A percentile compares a stretch with the other conserved stretches of the same genome.
phyloP scores from a whole-genome alignment of 768 basidiomycete species.

The Boletellus ananas region DNA sequence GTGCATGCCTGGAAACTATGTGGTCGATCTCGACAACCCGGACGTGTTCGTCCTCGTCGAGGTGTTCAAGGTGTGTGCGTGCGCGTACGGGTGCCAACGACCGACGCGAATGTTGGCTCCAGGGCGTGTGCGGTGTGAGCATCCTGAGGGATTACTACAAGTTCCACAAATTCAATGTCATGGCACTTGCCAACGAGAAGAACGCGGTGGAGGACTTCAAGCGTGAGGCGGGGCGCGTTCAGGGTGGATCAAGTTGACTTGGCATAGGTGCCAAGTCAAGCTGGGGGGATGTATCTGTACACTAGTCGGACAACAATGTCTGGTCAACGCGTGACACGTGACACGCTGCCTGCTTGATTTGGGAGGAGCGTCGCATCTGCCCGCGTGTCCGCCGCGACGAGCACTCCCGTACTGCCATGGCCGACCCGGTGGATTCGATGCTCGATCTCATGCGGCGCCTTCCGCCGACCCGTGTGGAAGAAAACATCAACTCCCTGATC shows the following conservation, averaged over 20 bases:
- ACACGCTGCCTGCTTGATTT: background rate
- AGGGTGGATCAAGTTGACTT: conserved; percentile 1
- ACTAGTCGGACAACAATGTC: too few species aligned
- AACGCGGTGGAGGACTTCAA: conserved; percentile 36
- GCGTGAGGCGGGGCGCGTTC: conserved; percentile 32
- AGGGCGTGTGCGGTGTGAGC: conserved; percentile 77
- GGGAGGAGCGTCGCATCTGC: background rate
- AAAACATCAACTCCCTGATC: conserved; percentile 81
- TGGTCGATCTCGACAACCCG: conserved; percentile 64
- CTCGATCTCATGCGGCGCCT: conserved; percentile 94
- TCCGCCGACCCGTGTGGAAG: conserved; percentile 85
- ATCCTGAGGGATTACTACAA: conserved; percentile 70
- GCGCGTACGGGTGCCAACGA: background rate
- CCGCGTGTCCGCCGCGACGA: background rate
- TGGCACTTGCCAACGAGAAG: conserved; percentile 60
- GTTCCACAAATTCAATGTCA: conserved; percentile 74
- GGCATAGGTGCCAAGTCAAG: background rate
- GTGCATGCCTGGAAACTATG: conserved; percentile 65
- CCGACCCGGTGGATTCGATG: conserved; percentile 85
- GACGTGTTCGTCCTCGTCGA: conserved; percentile 76
- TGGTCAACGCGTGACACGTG: too few species aligned
- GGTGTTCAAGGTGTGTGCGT: conserved; percentile 66
- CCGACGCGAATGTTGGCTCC: background rate
- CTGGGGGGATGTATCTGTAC: background rate
- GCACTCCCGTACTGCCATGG: conserved; percentile 39